These are phyloP conservation scores for Chytriomyces hyalinus DNA, from an alignment of 192 early-diverging fungal genomes.

Conservation along the genomic window DNA sequence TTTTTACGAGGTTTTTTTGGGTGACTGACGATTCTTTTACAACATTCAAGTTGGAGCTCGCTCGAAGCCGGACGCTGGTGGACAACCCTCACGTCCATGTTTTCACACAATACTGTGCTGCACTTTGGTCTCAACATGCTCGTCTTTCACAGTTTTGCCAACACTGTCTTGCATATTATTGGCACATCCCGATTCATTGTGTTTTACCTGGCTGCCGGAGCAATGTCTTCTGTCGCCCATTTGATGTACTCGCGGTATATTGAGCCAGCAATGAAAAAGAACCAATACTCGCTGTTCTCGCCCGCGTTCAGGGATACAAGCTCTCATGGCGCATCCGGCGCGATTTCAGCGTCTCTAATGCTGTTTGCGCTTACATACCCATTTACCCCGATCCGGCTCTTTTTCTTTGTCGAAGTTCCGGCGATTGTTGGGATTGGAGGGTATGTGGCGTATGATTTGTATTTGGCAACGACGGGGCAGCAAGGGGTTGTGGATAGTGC, in stretches of 20 bases:
- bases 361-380: slow-evolving; percentile 45
- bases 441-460: slow-evolving; percentile 47
- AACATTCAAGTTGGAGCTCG: slow-evolving; percentile 32
- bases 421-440: slow-evolving; percentile 44
- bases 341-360: slow-evolving; percentile 34
- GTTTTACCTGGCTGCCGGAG: slow-evolving; percentile 46
- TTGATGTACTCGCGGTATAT: slow-evolving; percentile 37
- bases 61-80: slow-evolving; percentile 39
- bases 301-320: not conserved
- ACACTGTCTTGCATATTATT: slow-evolving; percentile 36
- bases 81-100: slow-evolving; percentile 42
- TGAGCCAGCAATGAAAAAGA: slow-evolving; percentile 16
- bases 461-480: slow-evolving; percentile 32
- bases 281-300: not conserved
- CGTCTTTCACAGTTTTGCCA: slow-evolving; percentile 47
- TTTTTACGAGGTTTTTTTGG: slow-evolving; percentile 7
- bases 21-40: slow-evolving; percentile 9
- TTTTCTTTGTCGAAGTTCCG: slow-evolving; percentile 45
- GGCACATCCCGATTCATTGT: slow-evolving; percentile 39
- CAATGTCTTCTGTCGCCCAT: slow-evolving; percentile 29
- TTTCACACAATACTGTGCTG: slow-evolving; percentile 42
- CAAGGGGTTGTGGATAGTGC: slow-evolving; percentile 42
- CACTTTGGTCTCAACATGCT: slow-evolving; percentile 53
- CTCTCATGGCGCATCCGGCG: slow-evolving; percentile 46
- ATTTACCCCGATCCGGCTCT: slow-evolving; percentile 35